Evolutionary conservation across 2,329 filamentous ascomycete species (phyloP).

Genomic region (Aspergillus chevalieri): DNA sequence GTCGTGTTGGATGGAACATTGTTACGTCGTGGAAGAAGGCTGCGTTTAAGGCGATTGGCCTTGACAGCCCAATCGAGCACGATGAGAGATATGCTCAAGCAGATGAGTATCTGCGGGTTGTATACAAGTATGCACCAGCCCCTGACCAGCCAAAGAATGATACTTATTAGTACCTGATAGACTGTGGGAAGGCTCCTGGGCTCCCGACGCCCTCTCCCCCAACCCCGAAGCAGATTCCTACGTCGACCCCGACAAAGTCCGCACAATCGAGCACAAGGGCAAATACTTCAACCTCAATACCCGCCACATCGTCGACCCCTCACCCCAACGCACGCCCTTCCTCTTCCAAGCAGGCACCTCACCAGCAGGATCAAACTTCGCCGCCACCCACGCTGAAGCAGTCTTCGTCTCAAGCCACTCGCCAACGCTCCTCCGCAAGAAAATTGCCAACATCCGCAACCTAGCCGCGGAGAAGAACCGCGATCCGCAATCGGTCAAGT

Average conservation of each 20-base stretch:
- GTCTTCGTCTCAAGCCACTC: slow-evolving; percentile 55
- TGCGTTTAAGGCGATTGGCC: slow-evolving; percentile 57
- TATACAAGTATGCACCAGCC: slow-evolving; percentile 50
- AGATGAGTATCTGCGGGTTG: slow-evolving; percentile 55
- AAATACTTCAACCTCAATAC: slow-evolving; percentile 47
- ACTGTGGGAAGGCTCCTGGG: slow-evolving; percentile 53
- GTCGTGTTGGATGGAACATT: slow-evolving; percentile 61
- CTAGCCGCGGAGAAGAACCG: slow-evolving; percentile 48
- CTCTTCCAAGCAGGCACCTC: slow-evolving; percentile 57
- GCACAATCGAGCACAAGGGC: slow-evolving; percentile 56
- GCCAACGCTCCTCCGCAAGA: slow-evolving; percentile 43
- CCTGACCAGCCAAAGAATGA: background rate
- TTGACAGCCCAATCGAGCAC: slow-evolving; percentile 54
- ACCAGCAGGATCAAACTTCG: slow-evolving; percentile 51
- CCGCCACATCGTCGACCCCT: slow-evolving; percentile 49
- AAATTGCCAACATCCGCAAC: slow-evolving; percentile 49
- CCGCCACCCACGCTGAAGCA: slow-evolving; percentile 53
- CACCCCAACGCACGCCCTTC: slow-evolving; percentile 53
- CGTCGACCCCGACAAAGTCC: slow-evolving; percentile 53
- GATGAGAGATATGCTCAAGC: slow-evolving; percentile 57
- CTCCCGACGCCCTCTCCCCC: slow-evolving; percentile 51
- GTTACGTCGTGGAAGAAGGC: slow-evolving; percentile 60
- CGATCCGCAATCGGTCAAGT: slow-evolving; percentile 53
- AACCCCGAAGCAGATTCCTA: slow-evolving; percentile 52
- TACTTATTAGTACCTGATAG: slow-evolving; percentile 20